Base-by-base conservation (phyloP, 2,329 filamentous ascomycete species). In the Fusarium domesticum region DNA sequence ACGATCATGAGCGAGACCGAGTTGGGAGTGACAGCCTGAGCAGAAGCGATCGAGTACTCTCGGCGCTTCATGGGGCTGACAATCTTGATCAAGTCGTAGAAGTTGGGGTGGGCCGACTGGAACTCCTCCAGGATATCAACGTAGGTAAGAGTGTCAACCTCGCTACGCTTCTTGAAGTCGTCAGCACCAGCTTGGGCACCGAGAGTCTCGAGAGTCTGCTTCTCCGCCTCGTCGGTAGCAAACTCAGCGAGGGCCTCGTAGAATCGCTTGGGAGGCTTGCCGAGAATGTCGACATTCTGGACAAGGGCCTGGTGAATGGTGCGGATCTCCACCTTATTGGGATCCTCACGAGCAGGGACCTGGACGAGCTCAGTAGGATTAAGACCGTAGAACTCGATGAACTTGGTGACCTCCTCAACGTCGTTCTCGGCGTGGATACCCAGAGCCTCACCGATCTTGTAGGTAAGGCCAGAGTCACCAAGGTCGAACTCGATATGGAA, bases 401-500 rank as follows among this genome's bases (percentile, higher is more conserved):
- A 98, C 33, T 87, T 80, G 54, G 83, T 73, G 47, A 97, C 85
- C 50, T 93, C 79, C 35, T 75, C 72, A 36, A 84, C 77, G 66
- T 97, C 85, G 69, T 98, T 98, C 70, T 97, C 89, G 6, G 90
- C 89, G 67, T 98, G 93, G 51, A 98, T 91, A 54, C 93, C 93
- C 15, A 98, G 84, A 36, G 93, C 93, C 73, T 98, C 93, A 45
- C 93, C 93, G 61, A 98, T 97, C 65, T 95, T 89, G 72, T 98
- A 98, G 33, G 82, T 96, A 53, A 98, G 82, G 31, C 91, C 92
- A 25, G 92, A 95, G 61, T 85, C 72, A 48, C 92, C 92, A 18
- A 98, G 81, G 64, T 97, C 93, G 62, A 98, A 98, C 71, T 98
- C 93, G 51, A 98, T 97, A 73, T 98, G 93, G 85, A 98, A 98